Evolutionary conservation across 768 basidiomycete genomes (phyloP).

Genomic region (Tephrocybe sp.): DNA sequence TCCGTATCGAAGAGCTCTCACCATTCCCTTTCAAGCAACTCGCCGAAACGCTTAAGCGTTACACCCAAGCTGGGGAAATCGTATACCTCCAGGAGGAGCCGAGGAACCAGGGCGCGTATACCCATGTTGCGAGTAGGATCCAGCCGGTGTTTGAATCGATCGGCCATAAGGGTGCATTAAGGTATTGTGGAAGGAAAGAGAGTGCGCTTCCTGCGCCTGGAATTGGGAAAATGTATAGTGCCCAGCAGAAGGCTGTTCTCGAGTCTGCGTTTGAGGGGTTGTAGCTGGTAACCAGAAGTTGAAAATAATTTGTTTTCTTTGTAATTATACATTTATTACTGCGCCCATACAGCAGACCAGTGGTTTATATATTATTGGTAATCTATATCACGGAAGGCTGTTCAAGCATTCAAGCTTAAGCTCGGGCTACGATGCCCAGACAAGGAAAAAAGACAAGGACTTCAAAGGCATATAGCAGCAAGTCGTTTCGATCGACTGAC

Average conservation of each 20-base stretch:
- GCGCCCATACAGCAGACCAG: no score
- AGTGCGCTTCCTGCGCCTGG: conserved; percentile 79
- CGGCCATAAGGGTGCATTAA: conserved; percentile 31
- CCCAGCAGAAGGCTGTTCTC: conserved; percentile 62
- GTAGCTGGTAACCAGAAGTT: conserved; percentile 13
- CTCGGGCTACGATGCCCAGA: no score
- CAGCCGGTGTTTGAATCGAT: conserved; percentile 42
- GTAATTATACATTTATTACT: no score
- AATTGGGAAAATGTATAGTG: conserved; percentile 62
- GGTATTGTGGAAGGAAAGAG: conserved; percentile 66
- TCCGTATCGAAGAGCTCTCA: conserved; percentile 82
- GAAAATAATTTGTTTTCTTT: no score
- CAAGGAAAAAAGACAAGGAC: no score
- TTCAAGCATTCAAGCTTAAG: no score
- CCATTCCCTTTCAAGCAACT: conserved; percentile 81
- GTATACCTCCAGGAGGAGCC: conserved; percentile 88
- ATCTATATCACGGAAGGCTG: no score
- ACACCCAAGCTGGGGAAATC: conserved; percentile 38
- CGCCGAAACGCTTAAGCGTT: conserved; percentile 40
- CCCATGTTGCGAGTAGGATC: conserved; percentile 61
- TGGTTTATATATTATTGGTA: no score
- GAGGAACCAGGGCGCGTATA: conserved; percentile 81
- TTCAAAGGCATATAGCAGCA: no score
- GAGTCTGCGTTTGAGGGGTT: conserved; percentile 53
- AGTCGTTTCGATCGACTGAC: no score